phyloP scores from a whole-genome alignment of 805 yeast genomes.

The Metschnikowia noctiluminum region DNA sequence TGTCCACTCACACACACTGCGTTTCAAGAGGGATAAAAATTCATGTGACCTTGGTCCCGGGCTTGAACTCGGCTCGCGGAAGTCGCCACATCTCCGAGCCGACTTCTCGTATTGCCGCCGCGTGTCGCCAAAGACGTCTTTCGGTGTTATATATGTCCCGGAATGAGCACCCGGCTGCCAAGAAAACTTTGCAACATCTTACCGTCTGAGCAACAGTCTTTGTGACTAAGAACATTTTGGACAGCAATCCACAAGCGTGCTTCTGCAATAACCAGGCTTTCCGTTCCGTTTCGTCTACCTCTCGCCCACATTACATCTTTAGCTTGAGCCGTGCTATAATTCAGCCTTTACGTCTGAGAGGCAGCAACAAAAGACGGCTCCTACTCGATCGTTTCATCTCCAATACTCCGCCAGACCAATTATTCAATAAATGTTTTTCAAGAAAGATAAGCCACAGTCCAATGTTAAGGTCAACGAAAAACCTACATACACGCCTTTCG shows the following conservation, averaged over 20 bases:
- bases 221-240: neutral
- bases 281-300: too few species aligned
- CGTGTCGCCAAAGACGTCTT: neutral
- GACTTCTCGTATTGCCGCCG: neutral
- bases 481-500: constrained; percentile 47
- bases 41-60: too few species aligned
- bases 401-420: neutral
- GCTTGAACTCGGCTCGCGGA: neutral
- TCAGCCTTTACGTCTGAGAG: too few species aligned
- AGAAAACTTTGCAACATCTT: neutral
- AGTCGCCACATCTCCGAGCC: neutral
- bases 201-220: neutral
- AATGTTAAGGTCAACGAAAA: constrained; percentile 15
- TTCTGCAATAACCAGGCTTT: too few species aligned
- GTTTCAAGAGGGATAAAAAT: too few species aligned
- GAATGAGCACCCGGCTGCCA: neutral
- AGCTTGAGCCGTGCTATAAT: too few species aligned
- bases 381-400: neutral
- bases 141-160: neutral
- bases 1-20: too few species aligned
- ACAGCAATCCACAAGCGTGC: too few species aligned
- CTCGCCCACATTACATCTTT: too few species aligned
- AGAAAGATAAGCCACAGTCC: constrained; percentile 11
- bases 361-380: too few species aligned
- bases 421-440: constrained; percentile 11